Evolutionary conservation across 306 rosid genomes (phyloP), one percentile per base, ranked within the genome.

Genomic region (Trichosanthes truncata): DNA sequence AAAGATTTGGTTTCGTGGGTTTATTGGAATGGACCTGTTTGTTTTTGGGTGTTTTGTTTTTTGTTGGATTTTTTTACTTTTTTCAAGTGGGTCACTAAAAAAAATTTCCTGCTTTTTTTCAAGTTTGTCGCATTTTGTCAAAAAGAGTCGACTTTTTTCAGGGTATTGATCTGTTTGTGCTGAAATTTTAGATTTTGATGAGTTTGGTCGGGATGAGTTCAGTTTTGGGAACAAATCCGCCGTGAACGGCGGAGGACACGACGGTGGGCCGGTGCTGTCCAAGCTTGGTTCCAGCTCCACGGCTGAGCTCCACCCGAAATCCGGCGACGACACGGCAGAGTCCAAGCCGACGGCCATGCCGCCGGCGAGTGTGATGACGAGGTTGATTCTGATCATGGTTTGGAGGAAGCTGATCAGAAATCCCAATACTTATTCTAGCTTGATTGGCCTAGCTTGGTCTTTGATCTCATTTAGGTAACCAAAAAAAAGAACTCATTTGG

Each of bases 271-370:
- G 0, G 93, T 78, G 40, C 90, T 93, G 38, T 93, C 97, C 0
- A 93, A 93, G 83, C 89, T 88, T 52, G 94, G 97, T 14, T 91
- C 94, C 1, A 93, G 94, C 87, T 91, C 98, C 69, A 93, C 94
- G 0, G 76, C 94, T 6, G 96, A 91, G 84, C 97, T 91, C 31
- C 91, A 88, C 60, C 98, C 97, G 0, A 93, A 93, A 77, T 11
- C 49, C 18, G 83, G 65, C n/a, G 81, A 76, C 2, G 78, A 79
- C 10, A 86, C 81, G 11, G 88, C 81, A 7, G 96, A 88, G 26
- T 35, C 92, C 5, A 91, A 88, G 75, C 82, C 89, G 5, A 55
- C 92, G 0, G 7, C 85, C 45, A 93, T 93, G 97, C 97, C 97
- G 1, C 97, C 97, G 0, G 68, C 97, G 0, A 91, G 96, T 67